Percentiles rank a stretch among this genome's conserved stretches.
Conservation (phyloP, 2,329 filamentous ascomycete species). For the Corynespora cassiicola region DNA sequence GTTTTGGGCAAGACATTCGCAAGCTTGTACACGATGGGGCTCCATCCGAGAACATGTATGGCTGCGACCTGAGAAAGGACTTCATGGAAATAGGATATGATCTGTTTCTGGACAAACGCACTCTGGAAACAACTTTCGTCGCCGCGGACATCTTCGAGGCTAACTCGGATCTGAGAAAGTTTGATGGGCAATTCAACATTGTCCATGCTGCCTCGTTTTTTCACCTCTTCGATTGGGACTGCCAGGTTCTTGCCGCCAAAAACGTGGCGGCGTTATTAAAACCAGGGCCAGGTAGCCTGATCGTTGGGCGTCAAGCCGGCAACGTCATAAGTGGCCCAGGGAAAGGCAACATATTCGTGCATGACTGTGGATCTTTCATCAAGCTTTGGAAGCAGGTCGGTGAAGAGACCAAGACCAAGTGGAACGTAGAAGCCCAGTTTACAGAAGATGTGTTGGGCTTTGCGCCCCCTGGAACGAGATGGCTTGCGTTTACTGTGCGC, state of each 20-base stretch:
- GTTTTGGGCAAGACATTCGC: conserved; percentile 55
- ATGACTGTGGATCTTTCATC: conserved; percentile 45
- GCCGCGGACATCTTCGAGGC: conserved; percentile 55
- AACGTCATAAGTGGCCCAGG: conserved; percentile 34
- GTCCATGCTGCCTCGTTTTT: conserved; percentile 52
- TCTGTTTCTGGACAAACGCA: conserved; percentile 44
- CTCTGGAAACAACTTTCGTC: conserved; percentile 58
- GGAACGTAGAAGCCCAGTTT: conserved; percentile 39
- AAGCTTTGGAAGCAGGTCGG: conserved; percentile 49
- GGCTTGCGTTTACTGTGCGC: conserved; percentile 33
- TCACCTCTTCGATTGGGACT: conserved; percentile 51
- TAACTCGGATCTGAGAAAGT: conserved; percentile 35
- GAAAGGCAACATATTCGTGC: conserved; percentile 35
- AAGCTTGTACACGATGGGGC: conserved; percentile 52
- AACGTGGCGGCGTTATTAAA: conserved; percentile 40
- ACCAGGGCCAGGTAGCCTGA: conserved; percentile 38
- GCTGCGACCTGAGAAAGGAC: conserved; percentile 46
- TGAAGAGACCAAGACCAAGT: conserved; percentile 43
- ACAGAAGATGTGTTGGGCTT: conserved; percentile 29
- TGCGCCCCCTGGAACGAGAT: conserved; percentile 30
- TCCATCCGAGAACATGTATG: conserved; percentile 47
- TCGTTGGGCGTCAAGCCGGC: conserved; percentile 50
- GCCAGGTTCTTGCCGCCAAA: conserved; percentile 46
- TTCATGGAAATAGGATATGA: conserved; percentile 63
- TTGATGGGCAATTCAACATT: conserved; percentile 51